Evolutionary conservation across 1,139 yeast genomes (phyloP).

Genomic region (Kurtzmaniella quercitrusa): DNA sequence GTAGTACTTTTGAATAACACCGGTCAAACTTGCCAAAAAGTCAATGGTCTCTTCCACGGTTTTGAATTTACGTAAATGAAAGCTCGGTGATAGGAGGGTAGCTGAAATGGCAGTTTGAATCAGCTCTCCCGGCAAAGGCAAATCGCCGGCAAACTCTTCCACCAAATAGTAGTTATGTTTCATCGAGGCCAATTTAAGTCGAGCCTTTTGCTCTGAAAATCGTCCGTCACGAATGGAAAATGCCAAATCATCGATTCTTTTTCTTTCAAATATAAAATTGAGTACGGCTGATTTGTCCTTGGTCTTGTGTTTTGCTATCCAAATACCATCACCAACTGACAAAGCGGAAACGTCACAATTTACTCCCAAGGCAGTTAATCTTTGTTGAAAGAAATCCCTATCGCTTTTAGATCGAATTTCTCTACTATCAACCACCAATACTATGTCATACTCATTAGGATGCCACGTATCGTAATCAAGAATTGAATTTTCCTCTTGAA

Average conservation of each 20-base stretch:
- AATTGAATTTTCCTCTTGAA: conserved; percentile 13
- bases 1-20: conserved; percentile 37
- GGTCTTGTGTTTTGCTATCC: conserved; percentile 72
- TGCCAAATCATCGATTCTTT: conserved; percentile 82
- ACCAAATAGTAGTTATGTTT: conserved; percentile 69
- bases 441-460: conserved; percentile 47
- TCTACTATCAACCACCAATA: conserved; percentile 72
- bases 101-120: conserved; percentile 75
- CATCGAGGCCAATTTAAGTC: conserved; percentile 69
- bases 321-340: conserved; percentile 81
- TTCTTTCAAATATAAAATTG: conserved; percentile 82
- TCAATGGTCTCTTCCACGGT: conserved; percentile 73
- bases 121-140: conserved; percentile 52
- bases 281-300: conserved; percentile 65
- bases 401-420: conserved; percentile 66
- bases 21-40: conserved; percentile 58
- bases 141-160: conserved; percentile 58
- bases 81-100: conserved; percentile 63
- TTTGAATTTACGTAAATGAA: conserved; percentile 64
- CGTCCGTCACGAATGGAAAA: conserved; percentile 84
- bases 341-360: conserved; percentile 54
- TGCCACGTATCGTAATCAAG: conserved; percentile 37
- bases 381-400: conserved; percentile 57
- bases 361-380: conserved; percentile 49
- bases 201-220: conserved; percentile 76